phyloP scores from a whole-genome alignment of 148 eudicot species.

The Diospyros lotus region DNA sequence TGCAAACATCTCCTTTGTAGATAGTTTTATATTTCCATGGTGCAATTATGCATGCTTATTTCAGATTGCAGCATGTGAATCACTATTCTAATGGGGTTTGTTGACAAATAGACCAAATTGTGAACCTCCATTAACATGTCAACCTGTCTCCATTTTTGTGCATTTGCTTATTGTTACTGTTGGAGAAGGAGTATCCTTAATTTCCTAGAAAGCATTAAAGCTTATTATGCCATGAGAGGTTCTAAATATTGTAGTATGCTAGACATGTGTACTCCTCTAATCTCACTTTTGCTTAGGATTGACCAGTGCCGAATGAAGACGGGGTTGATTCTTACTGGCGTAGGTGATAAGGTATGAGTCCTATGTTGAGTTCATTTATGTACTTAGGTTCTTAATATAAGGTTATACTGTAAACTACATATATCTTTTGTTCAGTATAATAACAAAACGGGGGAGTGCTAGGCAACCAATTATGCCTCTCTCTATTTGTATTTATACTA shows the following conservation, averaged over 20 bases:
- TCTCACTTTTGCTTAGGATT: slow-evolving; percentile 40
- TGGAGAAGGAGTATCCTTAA: slow-evolving; percentile 1
- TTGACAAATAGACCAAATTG: background rate
- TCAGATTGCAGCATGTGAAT: background rate
- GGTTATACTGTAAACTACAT: too few relatives aligned
- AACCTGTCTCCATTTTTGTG: background rate
- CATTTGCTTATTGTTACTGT: background rate
- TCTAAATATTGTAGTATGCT: background rate
- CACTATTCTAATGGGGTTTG: background rate
- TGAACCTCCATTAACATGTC: background rate
- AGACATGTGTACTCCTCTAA: slow-evolving; percentile 10
- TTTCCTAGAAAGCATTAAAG: background rate
- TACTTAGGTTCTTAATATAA: too few relatives aligned
- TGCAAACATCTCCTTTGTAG: background rate
- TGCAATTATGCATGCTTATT: background rate
- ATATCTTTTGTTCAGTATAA: too few relatives aligned
- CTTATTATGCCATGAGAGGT: too few relatives aligned
- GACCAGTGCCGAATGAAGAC: slow-evolving; percentile 72
- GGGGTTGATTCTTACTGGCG: slow-evolving; percentile 82
- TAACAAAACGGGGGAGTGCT: too few relatives aligned
- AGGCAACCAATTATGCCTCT: background rate
- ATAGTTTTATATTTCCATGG: background rate
- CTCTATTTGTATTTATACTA: too few relatives aligned
- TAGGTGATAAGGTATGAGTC: slow-evolving; percentile 66
- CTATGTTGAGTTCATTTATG: background rate